phyloP scores from a whole-genome alignment of 805 yeast genomes.

The Candida pseudoglaebosa region DNA sequence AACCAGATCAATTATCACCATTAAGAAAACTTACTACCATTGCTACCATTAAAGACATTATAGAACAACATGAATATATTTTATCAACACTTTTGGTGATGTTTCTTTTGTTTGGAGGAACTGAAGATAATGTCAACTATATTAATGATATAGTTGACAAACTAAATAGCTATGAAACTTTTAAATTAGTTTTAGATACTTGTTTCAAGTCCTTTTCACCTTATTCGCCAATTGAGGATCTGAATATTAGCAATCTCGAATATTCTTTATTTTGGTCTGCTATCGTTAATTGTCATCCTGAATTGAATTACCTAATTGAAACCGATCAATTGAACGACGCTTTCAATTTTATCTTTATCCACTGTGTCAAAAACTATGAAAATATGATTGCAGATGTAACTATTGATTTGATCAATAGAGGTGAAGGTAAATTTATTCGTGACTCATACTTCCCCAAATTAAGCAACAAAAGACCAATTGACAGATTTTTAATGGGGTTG shows the following conservation, averaged over 20 bases:
- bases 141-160: constrained; percentile 20
- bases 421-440: constrained; percentile 40
- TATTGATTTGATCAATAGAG: constrained; percentile 24
- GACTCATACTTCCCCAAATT: constrained; percentile 37
- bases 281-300: constrained; percentile 17
- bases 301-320: constrained; percentile 16
- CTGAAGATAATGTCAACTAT: constrained; percentile 21
- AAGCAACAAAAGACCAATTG: constrained; percentile 27
- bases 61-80: constrained; percentile 23
- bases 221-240: constrained; percentile 14
- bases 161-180: constrained; percentile 20
- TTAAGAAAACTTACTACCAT: constrained; percentile 22
- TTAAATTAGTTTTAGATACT: constrained; percentile 23
- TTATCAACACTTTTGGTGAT: constrained; percentile 27
- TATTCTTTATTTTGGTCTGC: constrained; percentile 30
- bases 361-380: constrained; percentile 16
- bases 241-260: constrained; percentile 12
- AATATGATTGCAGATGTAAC: constrained; percentile 35
- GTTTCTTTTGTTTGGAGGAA: constrained; percentile 30
- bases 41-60: constrained; percentile 25
- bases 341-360: constrained; percentile 22
- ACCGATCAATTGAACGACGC: constrained; percentile 18
- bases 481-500: constrained; percentile 31
- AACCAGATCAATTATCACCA: constrained; percentile 13
- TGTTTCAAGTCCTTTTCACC: constrained; percentile 14